phyloP scores from a whole-genome alignment of 371 early-diverging fungal genomes.

The Apophysomyces variabilis region DNA sequence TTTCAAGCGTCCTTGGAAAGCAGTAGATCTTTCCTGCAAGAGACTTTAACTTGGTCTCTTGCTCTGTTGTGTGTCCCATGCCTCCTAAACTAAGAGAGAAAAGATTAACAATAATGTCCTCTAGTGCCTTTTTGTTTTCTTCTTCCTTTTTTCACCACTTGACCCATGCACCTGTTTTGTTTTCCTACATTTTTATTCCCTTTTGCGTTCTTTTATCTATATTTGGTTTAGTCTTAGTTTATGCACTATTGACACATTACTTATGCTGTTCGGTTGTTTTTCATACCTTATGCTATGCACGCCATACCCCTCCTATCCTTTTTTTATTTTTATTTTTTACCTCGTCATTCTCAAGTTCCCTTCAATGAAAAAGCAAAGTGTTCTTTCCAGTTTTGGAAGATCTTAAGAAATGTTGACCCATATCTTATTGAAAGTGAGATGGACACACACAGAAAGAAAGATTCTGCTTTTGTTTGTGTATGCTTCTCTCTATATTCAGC shows the following conservation, averaged over 20 bases:
- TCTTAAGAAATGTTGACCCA: too few relatives aligned
- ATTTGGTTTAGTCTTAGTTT: constrained; percentile 20
- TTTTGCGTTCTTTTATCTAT: constrained; percentile 28
- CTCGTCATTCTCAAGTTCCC: not conserved
- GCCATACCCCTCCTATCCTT: constrained; percentile 9
- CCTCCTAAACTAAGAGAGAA: too few relatives aligned
- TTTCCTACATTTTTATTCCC: constrained; percentile 25
- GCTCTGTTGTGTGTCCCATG: too few relatives aligned
- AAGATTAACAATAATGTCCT: not conserved
- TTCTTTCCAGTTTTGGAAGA: too few relatives aligned
- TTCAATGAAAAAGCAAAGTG: not conserved
- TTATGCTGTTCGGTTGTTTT: not conserved
- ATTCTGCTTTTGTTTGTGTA: too few relatives aligned
- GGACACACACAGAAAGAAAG: not conserved
- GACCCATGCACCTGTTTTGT: constrained; percentile 13
- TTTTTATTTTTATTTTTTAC: not conserved
- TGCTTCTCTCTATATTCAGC: too few relatives aligned
- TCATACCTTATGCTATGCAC: constrained; percentile 26
- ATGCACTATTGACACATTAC: constrained; percentile 28
- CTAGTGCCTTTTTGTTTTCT: constrained; percentile 1
- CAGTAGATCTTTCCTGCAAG: constrained; percentile 21
- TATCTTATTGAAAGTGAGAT: not conserved
- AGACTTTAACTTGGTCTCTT: not conserved
- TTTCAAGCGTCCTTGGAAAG: constrained; percentile 43
- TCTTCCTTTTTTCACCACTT: not conserved